Percentiles rank a stretch among this genome's conserved stretches.
phyloP scores from a whole-genome alignment of 352 stramenopile genomes.

The Pythium rhizo-oryzae region DNA sequence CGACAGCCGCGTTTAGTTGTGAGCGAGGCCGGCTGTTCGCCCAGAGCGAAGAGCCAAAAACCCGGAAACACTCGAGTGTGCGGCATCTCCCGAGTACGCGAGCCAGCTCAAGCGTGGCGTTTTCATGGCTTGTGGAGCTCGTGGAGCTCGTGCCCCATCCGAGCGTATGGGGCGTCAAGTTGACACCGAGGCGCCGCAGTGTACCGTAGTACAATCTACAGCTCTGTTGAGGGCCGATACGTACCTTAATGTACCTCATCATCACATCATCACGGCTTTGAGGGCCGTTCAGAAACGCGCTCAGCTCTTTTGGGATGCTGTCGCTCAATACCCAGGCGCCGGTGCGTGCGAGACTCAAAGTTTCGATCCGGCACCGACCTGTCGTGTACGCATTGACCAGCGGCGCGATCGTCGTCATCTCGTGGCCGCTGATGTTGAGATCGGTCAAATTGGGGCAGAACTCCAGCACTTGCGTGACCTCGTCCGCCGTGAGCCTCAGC shows the following conservation, averaged over 20 bases:
- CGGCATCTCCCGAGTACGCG: neutral
- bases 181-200: neutral
- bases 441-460: conserved; percentile 1
- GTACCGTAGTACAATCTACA: too few species aligned
- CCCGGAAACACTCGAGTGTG: neutral
- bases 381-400: neutral
- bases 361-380: neutral
- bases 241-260: too few species aligned
- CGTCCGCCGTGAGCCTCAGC: neutral
- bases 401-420: neutral
- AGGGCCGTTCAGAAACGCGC: neutral
- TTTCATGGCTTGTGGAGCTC: neutral
- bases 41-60: neutral
- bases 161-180: neutral
- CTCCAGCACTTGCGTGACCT: neutral
- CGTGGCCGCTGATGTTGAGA: conserved; percentile 4
- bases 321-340: too few species aligned
- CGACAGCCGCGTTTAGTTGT: neutral
- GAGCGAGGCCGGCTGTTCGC: too few species aligned
- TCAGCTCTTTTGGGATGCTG: neutral
- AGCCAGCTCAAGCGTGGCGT: neutral
- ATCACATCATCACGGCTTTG: too few species aligned
- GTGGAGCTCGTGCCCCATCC: too few species aligned
- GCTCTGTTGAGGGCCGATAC: too few species aligned
- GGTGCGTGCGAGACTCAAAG: neutral